These are phyloP conservation scores for Silybum marianum DNA, from an alignment of 129 eudicot genomes.

Conservation along the genomic window DNA sequence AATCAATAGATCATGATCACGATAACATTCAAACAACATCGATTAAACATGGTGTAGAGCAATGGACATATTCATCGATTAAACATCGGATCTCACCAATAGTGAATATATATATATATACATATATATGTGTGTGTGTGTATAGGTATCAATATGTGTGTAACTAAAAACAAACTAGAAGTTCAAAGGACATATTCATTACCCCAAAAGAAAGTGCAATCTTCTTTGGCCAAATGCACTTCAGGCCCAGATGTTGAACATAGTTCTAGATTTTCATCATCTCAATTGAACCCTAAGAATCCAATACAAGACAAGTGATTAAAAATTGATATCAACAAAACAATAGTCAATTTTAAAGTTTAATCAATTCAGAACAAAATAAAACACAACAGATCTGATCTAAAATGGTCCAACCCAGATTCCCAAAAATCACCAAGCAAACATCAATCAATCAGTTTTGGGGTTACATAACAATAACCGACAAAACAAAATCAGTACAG, in stretches of 20 bases:
- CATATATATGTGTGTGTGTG: no score
- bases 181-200: slow-evolving; percentile 17
- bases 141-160: neutral
- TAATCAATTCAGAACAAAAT: slow-evolving; percentile 1
- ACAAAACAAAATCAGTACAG: slow-evolving; percentile 22
- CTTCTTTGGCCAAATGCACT: slow-evolving; percentile 32
- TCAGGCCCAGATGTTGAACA: slow-evolving; percentile 37
- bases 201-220: slow-evolving; percentile 31
- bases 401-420: slow-evolving; percentile 31
- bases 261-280: slow-evolving; percentile 12
- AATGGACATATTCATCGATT: no score
- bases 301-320: neutral
- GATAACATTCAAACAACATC: neutral
- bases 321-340: neutral
- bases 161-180: slow-evolving; percentile 14
- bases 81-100: neutral
- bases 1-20: neutral
- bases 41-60: neutral
- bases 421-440: slow-evolving; percentile 19
- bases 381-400: slow-evolving; percentile 41
- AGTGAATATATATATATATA: slow-evolving; percentile 3
- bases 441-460: slow-evolving; percentile 28
- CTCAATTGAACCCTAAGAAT: slow-evolving; percentile 27
- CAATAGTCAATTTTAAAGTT: neutral
- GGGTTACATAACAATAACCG: slow-evolving; percentile 20